Evolutionary conservation across 1,284 basidiomycete genomes (phyloP).

Genomic region (Erythrobasidium hasegawianum): DNA sequence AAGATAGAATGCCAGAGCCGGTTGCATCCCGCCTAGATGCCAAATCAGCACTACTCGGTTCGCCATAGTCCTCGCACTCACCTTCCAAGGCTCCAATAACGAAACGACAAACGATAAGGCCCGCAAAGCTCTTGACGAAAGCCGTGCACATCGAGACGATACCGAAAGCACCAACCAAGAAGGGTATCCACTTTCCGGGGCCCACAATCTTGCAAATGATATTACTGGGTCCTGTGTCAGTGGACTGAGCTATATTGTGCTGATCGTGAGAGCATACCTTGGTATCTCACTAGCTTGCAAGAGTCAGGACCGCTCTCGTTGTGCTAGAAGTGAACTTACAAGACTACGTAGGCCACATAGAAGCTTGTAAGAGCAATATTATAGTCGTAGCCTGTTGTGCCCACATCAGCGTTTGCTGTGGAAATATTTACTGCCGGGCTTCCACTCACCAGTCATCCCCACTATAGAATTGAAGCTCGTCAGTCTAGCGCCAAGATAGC

Average conservation of each 20-base stretch:
- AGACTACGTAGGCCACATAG: slow-evolving; percentile 29
- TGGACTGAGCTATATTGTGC: too few species aligned
- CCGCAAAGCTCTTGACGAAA: slow-evolving; percentile 18
- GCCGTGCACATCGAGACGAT: slow-evolving; percentile 24
- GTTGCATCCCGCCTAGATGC: slow-evolving; percentile 40
- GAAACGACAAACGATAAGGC: slow-evolving; percentile 8
- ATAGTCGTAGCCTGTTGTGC: slow-evolving; percentile 51
- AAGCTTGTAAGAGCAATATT: slow-evolving; percentile 40
- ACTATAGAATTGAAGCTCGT: too few species aligned
- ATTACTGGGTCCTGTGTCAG: too few species aligned
- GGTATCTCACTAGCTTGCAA: neutral
- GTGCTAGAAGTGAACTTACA: too few species aligned
- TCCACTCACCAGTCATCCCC: too few species aligned
- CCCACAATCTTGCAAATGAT: slow-evolving; percentile 57
- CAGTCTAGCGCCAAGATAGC: too few species aligned
- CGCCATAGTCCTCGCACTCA: too few species aligned
- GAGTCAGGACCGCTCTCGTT: too few species aligned
- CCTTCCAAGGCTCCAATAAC: slow-evolving; percentile 33
- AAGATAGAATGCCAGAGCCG: slow-evolving; percentile 46
- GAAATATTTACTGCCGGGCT: too few species aligned
- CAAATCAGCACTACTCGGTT: too few species aligned
- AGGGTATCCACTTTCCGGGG: slow-evolving; percentile 49
- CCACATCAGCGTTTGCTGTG: too few species aligned
- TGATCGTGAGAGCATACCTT: too few species aligned
- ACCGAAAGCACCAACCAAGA: slow-evolving; percentile 42